Evolutionary conservation across 139 green algal genomes (phyloP), one percentile per base, ranked within the genome.

Genomic region (Medakamo hakoo): DNA sequence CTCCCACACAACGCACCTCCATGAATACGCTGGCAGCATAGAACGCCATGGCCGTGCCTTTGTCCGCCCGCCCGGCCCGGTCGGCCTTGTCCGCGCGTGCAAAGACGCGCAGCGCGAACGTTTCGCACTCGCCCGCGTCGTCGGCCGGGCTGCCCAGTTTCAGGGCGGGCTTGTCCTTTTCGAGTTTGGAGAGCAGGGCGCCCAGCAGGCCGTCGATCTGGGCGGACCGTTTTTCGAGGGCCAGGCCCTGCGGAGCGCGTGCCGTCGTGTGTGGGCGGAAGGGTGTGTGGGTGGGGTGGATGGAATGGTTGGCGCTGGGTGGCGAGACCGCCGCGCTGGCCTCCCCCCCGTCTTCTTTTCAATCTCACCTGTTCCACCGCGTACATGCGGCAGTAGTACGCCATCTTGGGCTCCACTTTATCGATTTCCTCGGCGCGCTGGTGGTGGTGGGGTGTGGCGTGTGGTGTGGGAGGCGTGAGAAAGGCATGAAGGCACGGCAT

Each of bases 1-100:
- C 21, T 26, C n/a, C 21, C 20, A n/a, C 21, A n/a, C 24, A 4
- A 3, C 57, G 2, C 55, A 92, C 84, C 63, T 96, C 85, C 19
- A 95, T 68, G 76, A 97, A 97, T 30, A 85, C 78, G 40, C 73
- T 80, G 2, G 89, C 84, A 0, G 89, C 89, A 27, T 91, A 93
- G 57, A 84, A 96, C 4, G 84, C 82, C 52, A 85, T 84, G 27
- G 77, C 79, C 0, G 89, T 95, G 60, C 69, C 76, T 55, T 80
- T 74, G 59, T 86, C 73, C 0, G 80, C 78, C 3, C 63, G 60
- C 0, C 82, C 83, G 2, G 81, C 80, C 0, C 84, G 63, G 63
- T 95, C 87, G 3, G 72, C 64, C 5, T 71, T 76, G 65, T 91
- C 77, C 4, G 82, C 85, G 0, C 78, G 62, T 29, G 61, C 68